Evolutionary conservation across 352 stramenopile genomes (phyloP).

Genomic region (Pythium brassicae): DNA sequence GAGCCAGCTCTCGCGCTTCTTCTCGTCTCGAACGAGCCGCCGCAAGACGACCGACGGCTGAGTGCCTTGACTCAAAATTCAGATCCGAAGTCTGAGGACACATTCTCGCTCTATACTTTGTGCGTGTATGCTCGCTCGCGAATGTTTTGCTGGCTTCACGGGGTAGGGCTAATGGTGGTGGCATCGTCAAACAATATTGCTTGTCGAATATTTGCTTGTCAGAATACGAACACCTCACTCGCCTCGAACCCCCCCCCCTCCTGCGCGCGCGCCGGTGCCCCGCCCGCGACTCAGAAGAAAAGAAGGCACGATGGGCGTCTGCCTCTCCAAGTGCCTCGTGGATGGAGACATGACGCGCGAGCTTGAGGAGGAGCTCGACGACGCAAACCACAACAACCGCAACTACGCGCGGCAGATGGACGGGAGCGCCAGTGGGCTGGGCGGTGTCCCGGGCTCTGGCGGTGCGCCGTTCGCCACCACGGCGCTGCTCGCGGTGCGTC

Average conservation of each 20-base stretch:
- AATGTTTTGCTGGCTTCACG: no score
- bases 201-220: no score
- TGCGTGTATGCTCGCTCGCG: not conserved
- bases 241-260: no score
- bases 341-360: slow-evolving; percentile 84
- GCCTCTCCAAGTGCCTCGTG: slow-evolving; percentile 79
- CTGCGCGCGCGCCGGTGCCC: no score
- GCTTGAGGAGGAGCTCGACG: slow-evolving; percentile 81
- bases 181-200: not conserved
- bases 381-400: slow-evolving; percentile 36
- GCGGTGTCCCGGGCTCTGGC: slow-evolving; percentile 21
- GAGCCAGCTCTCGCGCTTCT: slow-evolving; percentile 10
- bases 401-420: slow-evolving; percentile 43
- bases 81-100: not conserved
- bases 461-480: slow-evolving; percentile 65
- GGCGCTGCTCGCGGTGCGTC: slow-evolving; percentile 62
- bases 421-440: not conserved
- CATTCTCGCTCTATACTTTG: not conserved
- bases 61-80: not conserved
- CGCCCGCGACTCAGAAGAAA: not conserved
- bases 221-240: no score
- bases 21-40: slow-evolving; percentile 8
- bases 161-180: not conserved
- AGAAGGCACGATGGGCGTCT: slow-evolving; percentile 67
- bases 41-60: not conserved